Base-by-base conservation (phyloP, 2,329 filamentous ascomycete species). In the Lasiodiplodia sp. region DNA sequence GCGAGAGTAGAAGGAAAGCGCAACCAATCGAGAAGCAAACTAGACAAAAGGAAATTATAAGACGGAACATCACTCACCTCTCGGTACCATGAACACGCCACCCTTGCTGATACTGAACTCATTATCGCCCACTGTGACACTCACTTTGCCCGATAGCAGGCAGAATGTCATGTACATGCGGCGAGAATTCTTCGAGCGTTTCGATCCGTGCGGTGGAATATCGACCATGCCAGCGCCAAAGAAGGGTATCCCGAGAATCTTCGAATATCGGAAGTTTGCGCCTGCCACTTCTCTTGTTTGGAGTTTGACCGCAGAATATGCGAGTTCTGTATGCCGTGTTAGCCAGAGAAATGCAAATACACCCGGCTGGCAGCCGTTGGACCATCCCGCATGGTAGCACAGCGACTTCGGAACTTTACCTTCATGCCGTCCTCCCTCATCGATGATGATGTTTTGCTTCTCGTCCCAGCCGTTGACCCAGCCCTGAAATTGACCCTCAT, bases 131-230 rank as follows among this genome's bases (percentile, higher is more conserved):
- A 97, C 87, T 34, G 89, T 91, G 23, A 97, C 94, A 72, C 89
- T 85, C 23, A 97, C 93, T 71, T 91, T 89, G 25, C 96, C 96
- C 55, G 88, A 87, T 73, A 93, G 91, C 37, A 99, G 91, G 74
- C 97, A 97, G 79, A 98, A 98, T 1, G 92, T 90, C 91, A 99
- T 96, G 77, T 97, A 94, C 93, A 97, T 98, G 82, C 92, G 94
- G 71, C 95, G 87, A 44, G 92, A 92, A 80, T 97, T 98, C 85
- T 98, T 98, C 60, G 91, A 88, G 73, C 90, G 89, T 84, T 99
- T 99, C 76, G 92, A 88, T 38, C 92, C 89, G 2, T 91, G 91
- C 0, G 93, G 90, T 6, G 93, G 92, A 63, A 99, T 83, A 75
- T 98, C 95, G 47, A 99, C 92, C 65, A 98, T 87, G 18, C 96